These are phyloP conservation scores for Dothideomycetes sp. DNA, from an alignment of 2,329 filamentous ascomycete genomes.

Conservation along the genomic window DNA sequence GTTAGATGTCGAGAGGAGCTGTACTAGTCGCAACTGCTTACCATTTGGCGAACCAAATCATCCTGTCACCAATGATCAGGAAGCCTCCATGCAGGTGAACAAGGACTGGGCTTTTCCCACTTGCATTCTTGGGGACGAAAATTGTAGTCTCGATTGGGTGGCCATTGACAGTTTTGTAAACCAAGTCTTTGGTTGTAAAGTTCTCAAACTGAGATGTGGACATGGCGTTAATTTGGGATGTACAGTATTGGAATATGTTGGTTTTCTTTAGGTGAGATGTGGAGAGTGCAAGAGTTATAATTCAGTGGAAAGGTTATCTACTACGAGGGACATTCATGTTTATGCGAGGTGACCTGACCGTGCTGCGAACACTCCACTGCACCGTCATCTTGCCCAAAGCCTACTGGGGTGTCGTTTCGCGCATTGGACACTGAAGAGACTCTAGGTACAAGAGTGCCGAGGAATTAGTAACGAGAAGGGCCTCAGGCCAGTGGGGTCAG, in stretches of 20 bases:
- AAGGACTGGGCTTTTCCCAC: constrained; percentile 26
- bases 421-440: too few relatives aligned
- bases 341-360: too few relatives aligned
- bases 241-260: background rate
- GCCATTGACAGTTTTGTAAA: constrained; percentile 29
- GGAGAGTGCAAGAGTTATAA: too few relatives aligned
- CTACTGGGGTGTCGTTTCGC: too few relatives aligned
- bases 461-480: too few relatives aligned
- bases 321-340: too few relatives aligned
- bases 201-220: constrained; percentile 19
- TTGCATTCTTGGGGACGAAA: constrained; percentile 26
- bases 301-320: too few relatives aligned
- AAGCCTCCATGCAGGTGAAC: constrained; percentile 36
- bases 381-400: too few relatives aligned
- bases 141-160: constrained; percentile 27
- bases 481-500: too few relatives aligned
- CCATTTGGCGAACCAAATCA: constrained; percentile 10
- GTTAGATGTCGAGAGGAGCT: background rate
- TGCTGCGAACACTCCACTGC: too few relatives aligned
- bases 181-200: constrained; percentile 28
- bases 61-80: constrained; percentile 20
- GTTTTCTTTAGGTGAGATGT: too few relatives aligned
- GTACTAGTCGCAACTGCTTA: background rate
- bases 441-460: too few relatives aligned
- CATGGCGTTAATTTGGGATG: background rate